Percentiles rank a stretch among this genome's conserved stretches.
These are phyloP conservation scores for Thuidium tamariscinum DNA, from an alignment of 225 moss, liverwort and hornwort species.

Conservation along the genomic window DNA sequence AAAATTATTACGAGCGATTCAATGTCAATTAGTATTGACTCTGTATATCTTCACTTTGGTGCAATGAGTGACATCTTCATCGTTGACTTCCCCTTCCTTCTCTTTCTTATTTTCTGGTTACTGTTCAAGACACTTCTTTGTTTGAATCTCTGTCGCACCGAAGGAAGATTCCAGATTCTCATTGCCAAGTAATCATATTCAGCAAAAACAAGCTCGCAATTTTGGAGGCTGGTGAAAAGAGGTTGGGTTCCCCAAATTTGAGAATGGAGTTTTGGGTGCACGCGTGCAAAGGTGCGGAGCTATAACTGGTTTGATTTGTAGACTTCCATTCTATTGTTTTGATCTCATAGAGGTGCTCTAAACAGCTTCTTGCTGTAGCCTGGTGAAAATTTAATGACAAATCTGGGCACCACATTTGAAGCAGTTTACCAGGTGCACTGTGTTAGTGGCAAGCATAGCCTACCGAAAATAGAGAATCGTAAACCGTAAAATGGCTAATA, in stretches of 20 bases:
- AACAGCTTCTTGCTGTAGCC: background rate
- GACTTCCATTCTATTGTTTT: background rate
- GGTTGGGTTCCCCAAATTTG: background rate
- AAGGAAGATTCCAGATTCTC: background rate
- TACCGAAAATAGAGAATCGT: background rate
- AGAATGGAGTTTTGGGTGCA: background rate
- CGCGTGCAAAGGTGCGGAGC: background rate
- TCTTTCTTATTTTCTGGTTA: background rate
- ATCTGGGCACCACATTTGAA: background rate
- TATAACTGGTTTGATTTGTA: background rate
- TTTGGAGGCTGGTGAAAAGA: background rate
- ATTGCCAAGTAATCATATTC: background rate
- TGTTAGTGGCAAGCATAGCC: background rate
- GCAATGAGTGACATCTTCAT: background rate
- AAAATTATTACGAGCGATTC: background rate
- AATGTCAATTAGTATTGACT: conserved; percentile 14
- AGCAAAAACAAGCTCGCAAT: background rate
- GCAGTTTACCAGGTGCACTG: background rate
- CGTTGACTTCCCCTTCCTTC: background rate
- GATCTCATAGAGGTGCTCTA: background rate
- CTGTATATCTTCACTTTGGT: background rate
- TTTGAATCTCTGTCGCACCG: background rate
- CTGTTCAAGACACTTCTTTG: background rate
- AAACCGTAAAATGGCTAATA: background rate
- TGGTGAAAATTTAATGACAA: background rate